Percentiles rank a stretch among this genome's conserved stretches.
Evolutionary conservation across 176 grass and related monocot genomes (phyloP).

Genomic region (Ensete glaucum): DNA sequence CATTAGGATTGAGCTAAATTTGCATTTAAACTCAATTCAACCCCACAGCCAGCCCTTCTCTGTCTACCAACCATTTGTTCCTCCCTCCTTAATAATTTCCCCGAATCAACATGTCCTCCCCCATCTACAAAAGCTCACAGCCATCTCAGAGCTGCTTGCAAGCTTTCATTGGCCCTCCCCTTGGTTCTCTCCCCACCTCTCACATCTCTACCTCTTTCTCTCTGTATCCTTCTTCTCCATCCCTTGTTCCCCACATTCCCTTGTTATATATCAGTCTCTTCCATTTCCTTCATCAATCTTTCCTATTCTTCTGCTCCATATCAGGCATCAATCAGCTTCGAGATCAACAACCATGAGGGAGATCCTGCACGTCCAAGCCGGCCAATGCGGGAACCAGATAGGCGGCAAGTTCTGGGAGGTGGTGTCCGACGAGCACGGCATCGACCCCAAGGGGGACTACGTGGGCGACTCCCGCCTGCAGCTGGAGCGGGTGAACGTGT

Average conservation of each 20-base stretch:
- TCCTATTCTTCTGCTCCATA: too few species aligned
- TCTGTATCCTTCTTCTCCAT: too few species aligned
- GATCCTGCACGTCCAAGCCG: slow-evolving; percentile 81
- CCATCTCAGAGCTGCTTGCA: not conserved
- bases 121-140: not conserved
- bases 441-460: slow-evolving; percentile 57
- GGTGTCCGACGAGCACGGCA: slow-evolving; percentile 78
- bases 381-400: slow-evolving; percentile 80
- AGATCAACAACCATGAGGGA: slow-evolving; percentile 47
- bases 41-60: not conserved
- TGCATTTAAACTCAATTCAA: not conserved
- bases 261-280: too few species aligned
- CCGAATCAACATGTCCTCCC: not conserved
- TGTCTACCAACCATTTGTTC: not conserved
- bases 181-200: too few species aligned
- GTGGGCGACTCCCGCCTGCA: slow-evolving; percentile 49
- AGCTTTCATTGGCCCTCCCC: too few species aligned
- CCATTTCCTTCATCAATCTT: too few species aligned
- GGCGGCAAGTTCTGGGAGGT: slow-evolving; percentile 87
- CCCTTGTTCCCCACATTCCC: too few species aligned
- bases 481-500: slow-evolving; percentile 83
- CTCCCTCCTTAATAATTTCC: not conserved
- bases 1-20: not conserved
- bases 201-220: too few species aligned
- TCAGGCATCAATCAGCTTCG: too few species aligned